Conservation (phyloP, 164 flowering plant species). For the Hamamelis virginiana region DNA sequence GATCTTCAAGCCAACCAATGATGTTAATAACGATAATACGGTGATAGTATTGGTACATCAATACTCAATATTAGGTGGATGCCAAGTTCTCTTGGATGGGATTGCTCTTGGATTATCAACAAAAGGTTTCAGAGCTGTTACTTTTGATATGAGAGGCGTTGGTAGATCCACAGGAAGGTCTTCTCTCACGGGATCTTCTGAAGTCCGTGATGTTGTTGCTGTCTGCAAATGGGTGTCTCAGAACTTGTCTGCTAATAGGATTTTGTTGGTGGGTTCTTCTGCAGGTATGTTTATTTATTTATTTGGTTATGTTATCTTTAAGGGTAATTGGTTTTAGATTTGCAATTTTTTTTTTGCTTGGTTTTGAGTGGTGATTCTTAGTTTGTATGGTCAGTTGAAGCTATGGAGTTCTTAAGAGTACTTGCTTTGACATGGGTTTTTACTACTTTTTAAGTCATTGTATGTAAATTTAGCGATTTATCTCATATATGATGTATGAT, state of each 20-base stretch:
- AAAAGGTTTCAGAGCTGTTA: slow-evolving; percentile 51
- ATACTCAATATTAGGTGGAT: slow-evolving; percentile 77
- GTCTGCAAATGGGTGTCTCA: slow-evolving; percentile 62
- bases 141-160: slow-evolving; percentile 78
- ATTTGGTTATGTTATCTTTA: too few species aligned
- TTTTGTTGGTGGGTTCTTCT: neutral
- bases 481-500: neutral
- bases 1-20: slow-evolving; percentile 44
- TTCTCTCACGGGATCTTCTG: slow-evolving; percentile 70
- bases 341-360: neutral
- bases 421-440: neutral
- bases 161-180: slow-evolving; percentile 75
- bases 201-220: slow-evolving; percentile 62
- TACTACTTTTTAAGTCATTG: neutral
- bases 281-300: neutral
- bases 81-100: slow-evolving; percentile 68
- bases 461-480: neutral
- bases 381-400: neutral
- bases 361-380: neutral
- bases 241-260: slow-evolving; percentile 20
- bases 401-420: neutral
- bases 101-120: slow-evolving; percentile 68
- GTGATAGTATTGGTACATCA: slow-evolving; percentile 64
- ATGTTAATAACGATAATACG: slow-evolving; percentile 24
- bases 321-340: neutral